Conservation (phyloP, 371 early-diverging fungal species). For the Lichtheimia hyalospora region DNA sequence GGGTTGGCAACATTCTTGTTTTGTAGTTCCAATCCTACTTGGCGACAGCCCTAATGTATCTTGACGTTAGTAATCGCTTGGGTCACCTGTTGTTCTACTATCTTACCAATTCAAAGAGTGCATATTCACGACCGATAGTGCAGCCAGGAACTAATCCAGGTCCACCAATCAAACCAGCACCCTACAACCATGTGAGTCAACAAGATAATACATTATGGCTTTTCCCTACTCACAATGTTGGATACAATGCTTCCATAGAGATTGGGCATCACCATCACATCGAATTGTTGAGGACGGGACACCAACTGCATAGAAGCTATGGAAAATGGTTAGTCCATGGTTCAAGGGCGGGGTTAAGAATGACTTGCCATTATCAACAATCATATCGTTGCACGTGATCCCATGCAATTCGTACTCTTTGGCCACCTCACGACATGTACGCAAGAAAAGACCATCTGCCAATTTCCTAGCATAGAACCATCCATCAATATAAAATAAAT, state of each 20-base stretch:
- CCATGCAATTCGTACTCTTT: slow-evolving; percentile 87
- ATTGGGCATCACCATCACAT: slow-evolving; percentile 97
- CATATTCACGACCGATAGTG: slow-evolving; percentile 94
- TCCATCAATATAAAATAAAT: not conserved
- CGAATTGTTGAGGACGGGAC: slow-evolving; percentile 94
- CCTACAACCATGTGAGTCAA: slow-evolving; percentile 24
- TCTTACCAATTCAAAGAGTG: slow-evolving; percentile 92
- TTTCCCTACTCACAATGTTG: slow-evolving; percentile 62
- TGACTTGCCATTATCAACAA: slow-evolving; percentile 88
- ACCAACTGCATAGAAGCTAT: slow-evolving; percentile 91
- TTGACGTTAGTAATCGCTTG: no score
- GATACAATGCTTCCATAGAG: slow-evolving; percentile 96
- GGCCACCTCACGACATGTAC: slow-evolving; percentile 90
- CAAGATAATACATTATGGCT: not conserved
- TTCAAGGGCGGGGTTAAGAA: no score
- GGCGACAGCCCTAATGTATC: slow-evolving; percentile 79
- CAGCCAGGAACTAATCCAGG: slow-evolving; percentile 94
- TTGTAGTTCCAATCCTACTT: slow-evolving; percentile 91
- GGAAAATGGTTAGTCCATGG: no score
- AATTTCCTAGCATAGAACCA: slow-evolving; percentile 69
- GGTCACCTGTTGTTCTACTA: not conserved
- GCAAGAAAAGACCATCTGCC: slow-evolving; percentile 95
- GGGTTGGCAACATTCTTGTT: slow-evolving; percentile 91
- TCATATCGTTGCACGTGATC: slow-evolving; percentile 94
- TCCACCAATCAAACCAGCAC: slow-evolving; percentile 94